Evolutionary conservation across 2,329 filamentous ascomycete genomes (phyloP), one percentile per base, ranked within the genome.

Genomic region (Stromatinia cepivora): DNA sequence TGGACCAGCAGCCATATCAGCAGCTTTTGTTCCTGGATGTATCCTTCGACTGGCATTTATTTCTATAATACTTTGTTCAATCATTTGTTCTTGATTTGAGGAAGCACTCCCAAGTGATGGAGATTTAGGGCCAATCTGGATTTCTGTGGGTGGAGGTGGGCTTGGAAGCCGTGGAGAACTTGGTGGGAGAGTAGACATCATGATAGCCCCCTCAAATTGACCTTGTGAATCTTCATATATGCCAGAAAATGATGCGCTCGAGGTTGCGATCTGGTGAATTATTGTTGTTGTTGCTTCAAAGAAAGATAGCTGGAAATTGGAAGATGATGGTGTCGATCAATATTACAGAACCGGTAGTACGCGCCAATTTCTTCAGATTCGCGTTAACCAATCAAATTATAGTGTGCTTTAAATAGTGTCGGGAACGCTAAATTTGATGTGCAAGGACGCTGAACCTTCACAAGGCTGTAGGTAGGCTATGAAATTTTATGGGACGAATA

Each of bases 91-190:
- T 86, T 87, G 79, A 84, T 86, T 83, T 82, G 86, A 80, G 76
- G 86, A 78, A 78, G 89, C 80, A 64, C 88, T 80, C 63, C 88
- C 85, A 72, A 89, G 83, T 25, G 85, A 86, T 1, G 93, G 92
- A 63, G 93, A 95, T 76, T 89, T 89, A 69, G 91, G 90, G 10
- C 88, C 91, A 72, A 97, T 90, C 82, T 98, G 94, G 74, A 97
- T 95, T 81, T 99, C 95, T 71, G 94, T 93, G 70, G 96, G 90
- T 46, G 95, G 95, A 70, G 95, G 95, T 71, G 95, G 95, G 80
- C 93, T 97, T 70, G 95, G 95, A 65, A 99, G 88, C 78, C 95
- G 91, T 73, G 95, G 94, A 61, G 94, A 97, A 81, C 88, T 94
- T 72, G 92, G 90, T 75, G 86, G 81, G 72, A 88, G 80, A 73